A percentile compares a stretch with the other conserved stretches of the same genome.
phyloP scores from a whole-genome alignment of 805 yeast species.

The Spathaspora gorwiae region DNA sequence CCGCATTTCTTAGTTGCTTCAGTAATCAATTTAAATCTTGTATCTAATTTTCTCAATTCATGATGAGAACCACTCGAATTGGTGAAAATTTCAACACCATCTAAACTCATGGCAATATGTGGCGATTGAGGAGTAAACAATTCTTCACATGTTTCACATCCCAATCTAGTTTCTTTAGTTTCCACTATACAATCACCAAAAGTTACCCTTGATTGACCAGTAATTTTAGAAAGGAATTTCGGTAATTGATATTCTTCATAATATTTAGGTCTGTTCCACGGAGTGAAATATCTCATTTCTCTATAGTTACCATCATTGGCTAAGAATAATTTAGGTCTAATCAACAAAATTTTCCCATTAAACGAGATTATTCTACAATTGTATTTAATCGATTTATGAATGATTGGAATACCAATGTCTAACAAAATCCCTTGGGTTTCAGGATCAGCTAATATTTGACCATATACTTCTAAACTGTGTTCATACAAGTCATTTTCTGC shows the following conservation, averaged over 20 bases:
- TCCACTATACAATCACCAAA: conserved; percentile 91
- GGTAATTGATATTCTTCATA: conserved; percentile 77
- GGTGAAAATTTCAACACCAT: conserved; percentile 96
- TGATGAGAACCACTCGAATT: conserved; percentile 98
- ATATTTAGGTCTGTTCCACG: conserved; percentile 79
- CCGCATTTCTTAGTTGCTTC: conserved; percentile 97
- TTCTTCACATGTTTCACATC: conserved; percentile 99
- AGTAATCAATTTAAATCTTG: conserved; percentile 75
- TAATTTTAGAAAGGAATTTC: conserved; percentile 54
- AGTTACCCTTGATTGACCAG: conserved; percentile 63
- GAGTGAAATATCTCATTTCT: conserved; percentile 95
- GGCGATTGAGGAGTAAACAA: conserved; percentile 95
- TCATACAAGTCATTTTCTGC: conserved; percentile 81
- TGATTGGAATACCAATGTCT: conserved; percentile 93
- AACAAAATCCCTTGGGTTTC: conserved; percentile 72
- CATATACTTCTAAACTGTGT: conserved; percentile 94
- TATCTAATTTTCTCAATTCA: conserved; percentile 83
- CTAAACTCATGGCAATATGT: conserved; percentile 84
- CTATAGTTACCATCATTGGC: conserved; percentile 98
- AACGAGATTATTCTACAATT: conserved; percentile 85
- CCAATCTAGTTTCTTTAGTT: conserved; percentile 81
- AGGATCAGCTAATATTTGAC: conserved; percentile 62
- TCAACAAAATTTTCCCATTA: conserved; percentile 73
- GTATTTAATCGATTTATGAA: conserved; percentile 83
- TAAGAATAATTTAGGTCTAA: conserved; percentile 87